Evolutionary conservation across 768 basidiomycete genomes (phyloP), one percentile per base, ranked within the genome.

Genomic region (Xanthoconium stramineum): DNA sequence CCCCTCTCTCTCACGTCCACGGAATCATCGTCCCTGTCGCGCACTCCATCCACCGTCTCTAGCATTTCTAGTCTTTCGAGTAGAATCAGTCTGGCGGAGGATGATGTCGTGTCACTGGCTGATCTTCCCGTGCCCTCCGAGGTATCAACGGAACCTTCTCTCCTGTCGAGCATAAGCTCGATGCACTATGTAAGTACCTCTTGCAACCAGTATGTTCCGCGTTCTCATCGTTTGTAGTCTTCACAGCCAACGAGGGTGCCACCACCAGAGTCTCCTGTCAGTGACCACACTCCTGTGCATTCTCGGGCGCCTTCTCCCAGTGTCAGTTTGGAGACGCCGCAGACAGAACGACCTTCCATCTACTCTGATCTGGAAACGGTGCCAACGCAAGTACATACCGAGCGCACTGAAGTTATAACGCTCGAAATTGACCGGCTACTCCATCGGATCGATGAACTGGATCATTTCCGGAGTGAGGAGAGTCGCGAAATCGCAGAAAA

Each of bases 401-500:
- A 80, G 43, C 62, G 46, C 20, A 62, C 74, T 7, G 72, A 80
- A 32, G 73, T 78, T 5, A 70, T 77, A 37, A 81, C 82, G 5
- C 77, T 82, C 61, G 82, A 69, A 74, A 83, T 77, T 47, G 70
- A 83, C 69, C 68, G 76, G 9, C 60, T 85, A 17, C 68, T 85
- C 47, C 74, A 81, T 38, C 75, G 78, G 52, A 69, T 86, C 11
- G 83, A 89, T 50, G 85, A 89, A 50, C 64, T 92, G 13, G 84
- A 92, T 61, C 74, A 79, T 33, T 74, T 76, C 17, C 75, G 88
- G 51, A 85, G 83, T 0, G 76, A 81, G 3, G 89, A 94, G 60
- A 81, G 78, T 32, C 76, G 81, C 29, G 85, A 85, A 15, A 66
- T 94, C 9, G 77, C 80, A 1, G 83, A 82, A 45, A 85, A 88